Base-by-base conservation (phyloP, 2,329 filamentous ascomycete species). In the Phialemonium atrogriseum region DNA sequence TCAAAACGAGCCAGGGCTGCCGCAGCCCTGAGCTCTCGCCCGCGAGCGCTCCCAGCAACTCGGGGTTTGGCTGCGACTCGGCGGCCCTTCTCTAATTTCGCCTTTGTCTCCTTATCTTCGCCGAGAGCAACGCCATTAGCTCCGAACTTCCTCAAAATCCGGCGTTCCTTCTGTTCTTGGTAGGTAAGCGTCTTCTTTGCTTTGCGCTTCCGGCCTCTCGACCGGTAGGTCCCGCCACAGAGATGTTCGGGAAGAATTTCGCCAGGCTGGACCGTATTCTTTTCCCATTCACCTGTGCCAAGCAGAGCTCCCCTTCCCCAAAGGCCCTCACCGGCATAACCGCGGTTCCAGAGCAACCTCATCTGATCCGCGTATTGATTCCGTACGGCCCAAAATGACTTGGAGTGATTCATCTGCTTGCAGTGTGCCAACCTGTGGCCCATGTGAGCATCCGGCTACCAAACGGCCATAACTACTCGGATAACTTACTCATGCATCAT, bases 351-450 rank as follows among this genome's bases (percentile, higher is more conserved):
- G 2, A 94, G 60, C 2, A 44, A 64, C 40, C 77, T 73, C 72
- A 94, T 77, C 34, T 85, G 71, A 7, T 66, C 67, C 2, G 83
- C 79, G 49, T 83, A 91, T 24, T 64, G 59, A 53, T 91, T 83
- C 27, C 85, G 66, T 12, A 88, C 80, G 8, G 72, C 70, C 85
- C 86, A 94, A 48, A 94, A 94, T 3, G 73, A 76, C 34, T 73
- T 70, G 2, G 77, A 81, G 52, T 94, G 86, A 53, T 94, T 93
- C 87, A 94, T 94, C 52, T 94, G 80, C 54, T 84, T 82, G 66
- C 83, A 88, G 54, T 93, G 85, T 4, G 85, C 85, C 18, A 93
- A 64, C 49, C 66, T 67, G 15, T n/a, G 1, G 13, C n/a, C 9
- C 17, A 16, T n/a, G 36, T 46, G 16, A 49, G 37, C 10, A 16